Conservation (phyloP, 73 alveolate species). For the Blepharisma japonicum region DNA sequence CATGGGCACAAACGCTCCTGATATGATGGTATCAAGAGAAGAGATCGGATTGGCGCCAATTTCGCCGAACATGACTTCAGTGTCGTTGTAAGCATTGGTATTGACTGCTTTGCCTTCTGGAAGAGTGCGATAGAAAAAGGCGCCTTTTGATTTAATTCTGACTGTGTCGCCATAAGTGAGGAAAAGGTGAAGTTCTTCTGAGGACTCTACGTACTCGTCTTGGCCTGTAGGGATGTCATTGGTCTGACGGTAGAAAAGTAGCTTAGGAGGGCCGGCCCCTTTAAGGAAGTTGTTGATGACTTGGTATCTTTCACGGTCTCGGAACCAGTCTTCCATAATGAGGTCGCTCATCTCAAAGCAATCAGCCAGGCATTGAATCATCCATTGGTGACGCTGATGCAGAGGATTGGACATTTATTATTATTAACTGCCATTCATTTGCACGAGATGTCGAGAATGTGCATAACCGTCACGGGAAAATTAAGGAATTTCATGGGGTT, state of each 20-base stretch:
- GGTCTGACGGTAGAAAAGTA: slow-evolving; percentile 10
- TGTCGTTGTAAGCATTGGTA: slow-evolving; percentile 53
- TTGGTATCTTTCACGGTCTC: not conserved
- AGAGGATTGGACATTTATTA: not conserved
- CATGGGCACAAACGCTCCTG: slow-evolving; percentile 58
- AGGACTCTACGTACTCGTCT: slow-evolving; percentile 23
- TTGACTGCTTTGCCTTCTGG: slow-evolving; percentile 59
- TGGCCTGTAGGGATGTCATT: slow-evolving; percentile 17
- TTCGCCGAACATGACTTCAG: slow-evolving; percentile 74
- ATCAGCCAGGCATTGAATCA: slow-evolving; percentile 29
- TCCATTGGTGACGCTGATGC: slow-evolving; percentile 7
- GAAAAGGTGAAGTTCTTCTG: not conserved
- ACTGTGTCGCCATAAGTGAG: slow-evolving; percentile 43
- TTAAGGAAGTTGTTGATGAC: slow-evolving; percentile 29
- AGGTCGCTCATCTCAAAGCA: not conserved
- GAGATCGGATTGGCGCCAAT: slow-evolving; percentile 63
- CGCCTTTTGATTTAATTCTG: slow-evolving; percentile 54
- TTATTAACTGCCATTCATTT: not conserved
- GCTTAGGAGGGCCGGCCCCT: slow-evolving; percentile 32
- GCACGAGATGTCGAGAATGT: too few species aligned
- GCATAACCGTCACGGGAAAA: too few species aligned
- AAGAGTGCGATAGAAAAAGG: slow-evolving; percentile 55
- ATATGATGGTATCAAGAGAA: slow-evolving; percentile 50
- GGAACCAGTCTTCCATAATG: slow-evolving; percentile 25
- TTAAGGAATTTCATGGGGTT: too few species aligned